Base-by-base conservation (phyloP, 2,329 filamentous ascomycete genomes). In the Leptographium lundbergii region DNA sequence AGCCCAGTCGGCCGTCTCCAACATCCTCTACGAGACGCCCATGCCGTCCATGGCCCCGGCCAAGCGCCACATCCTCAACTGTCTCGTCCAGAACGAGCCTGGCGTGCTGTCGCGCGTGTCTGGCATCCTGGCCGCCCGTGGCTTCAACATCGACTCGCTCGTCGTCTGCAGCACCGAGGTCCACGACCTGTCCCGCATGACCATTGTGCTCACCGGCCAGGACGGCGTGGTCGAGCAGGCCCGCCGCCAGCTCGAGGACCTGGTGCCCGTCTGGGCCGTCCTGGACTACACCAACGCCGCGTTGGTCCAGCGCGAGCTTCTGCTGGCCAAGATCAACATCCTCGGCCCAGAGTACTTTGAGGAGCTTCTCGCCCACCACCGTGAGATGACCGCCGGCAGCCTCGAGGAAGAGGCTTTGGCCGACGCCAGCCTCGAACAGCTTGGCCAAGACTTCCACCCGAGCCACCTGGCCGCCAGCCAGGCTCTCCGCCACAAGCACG, bases 131-230 rank as follows among this genome's bases (percentile, higher is more conserved):
- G 94, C 94, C 14, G 94, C 94, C 51, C 85, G 94, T 61, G 94
- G 94, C 65, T 99, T 99, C 84, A 99, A 99, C 78, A 99, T 99
- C 69, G 94, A 99, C 80, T 95, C 89, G 58, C 79, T 99, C 63
- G 94, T 99, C 59, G 94, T 99, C 62, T 99, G 94, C 79, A 94
- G 89, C 74, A 99, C 94, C 63, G 94, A 99, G 75, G 91, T 99
- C 29, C 89, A 92, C 67, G 94, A 99, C 69, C 80, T 99, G 57
- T 96, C 90, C 39, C 91, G 94, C 70, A 99, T 99, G 94, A 99
- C 94, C 60, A 97, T 99, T 69, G 94, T 99, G 65, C 81, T 99
- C 57, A 91, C 91, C 59, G 94, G 94, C 17, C 91, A 96, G 74
- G 94, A 97, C 68, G 92, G 92, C 58, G 92, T 97, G 42, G 91